Evolutionary conservation across 1,139 yeast genomes (phyloP).

Genomic region (Diutina sp.): DNA sequence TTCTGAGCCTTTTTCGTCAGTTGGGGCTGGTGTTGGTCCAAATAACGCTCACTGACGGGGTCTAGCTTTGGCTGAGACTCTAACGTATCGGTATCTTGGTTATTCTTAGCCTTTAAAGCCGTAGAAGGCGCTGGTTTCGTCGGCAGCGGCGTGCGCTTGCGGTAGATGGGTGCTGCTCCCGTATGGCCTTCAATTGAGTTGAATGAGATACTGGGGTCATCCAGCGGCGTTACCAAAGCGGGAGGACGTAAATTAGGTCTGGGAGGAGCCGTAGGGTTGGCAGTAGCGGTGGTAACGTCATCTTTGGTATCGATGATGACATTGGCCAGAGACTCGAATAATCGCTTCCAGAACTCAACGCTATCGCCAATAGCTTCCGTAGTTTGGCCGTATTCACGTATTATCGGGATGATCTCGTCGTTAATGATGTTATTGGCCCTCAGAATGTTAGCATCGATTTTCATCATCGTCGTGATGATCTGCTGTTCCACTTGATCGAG

Average conservation of each 20-base stretch:
- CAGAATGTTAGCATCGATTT: conserved; percentile 1
- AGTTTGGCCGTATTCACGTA: not conserved
- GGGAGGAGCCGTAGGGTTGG: not conserved
- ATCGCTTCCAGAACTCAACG: not conserved
- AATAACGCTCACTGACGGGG: not conserved
- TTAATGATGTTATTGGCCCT: conserved; percentile 2
- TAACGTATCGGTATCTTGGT: not conserved
- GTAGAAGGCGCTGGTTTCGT: not conserved
- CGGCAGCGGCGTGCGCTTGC: not conserved
- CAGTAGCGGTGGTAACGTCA: not conserved
- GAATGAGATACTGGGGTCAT: not conserved
- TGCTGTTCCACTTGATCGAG: not conserved
- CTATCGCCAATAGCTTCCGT: not conserved
- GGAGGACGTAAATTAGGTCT: not conserved
- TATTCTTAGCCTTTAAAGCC: not conserved
- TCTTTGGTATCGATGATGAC: not conserved
- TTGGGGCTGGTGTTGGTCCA: not conserved
- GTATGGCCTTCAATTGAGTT: not conserved
- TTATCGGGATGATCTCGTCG: not conserved
- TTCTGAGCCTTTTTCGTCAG: not conserved
- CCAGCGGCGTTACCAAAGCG: not conserved
- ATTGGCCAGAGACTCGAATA: not conserved
- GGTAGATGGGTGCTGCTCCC: not conserved
- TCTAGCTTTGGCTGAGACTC: not conserved
- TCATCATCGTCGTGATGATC: not conserved